These are phyloP conservation scores for Coemansia sp. DNA, from an alignment of 192 early-diverging fungal genomes.

Conservation along the genomic window DNA sequence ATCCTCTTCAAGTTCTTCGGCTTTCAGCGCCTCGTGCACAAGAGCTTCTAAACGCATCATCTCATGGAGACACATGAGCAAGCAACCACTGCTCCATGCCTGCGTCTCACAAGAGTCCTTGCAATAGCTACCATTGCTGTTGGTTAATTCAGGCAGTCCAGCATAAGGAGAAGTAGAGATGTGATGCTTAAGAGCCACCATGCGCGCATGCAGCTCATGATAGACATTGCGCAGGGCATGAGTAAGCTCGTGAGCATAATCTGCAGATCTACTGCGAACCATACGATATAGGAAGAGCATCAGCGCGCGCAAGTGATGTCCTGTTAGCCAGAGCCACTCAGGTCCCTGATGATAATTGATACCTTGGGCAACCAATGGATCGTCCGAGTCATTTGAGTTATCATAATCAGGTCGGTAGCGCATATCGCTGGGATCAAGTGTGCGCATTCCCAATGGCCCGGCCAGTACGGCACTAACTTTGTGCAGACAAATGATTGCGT, in stretches of 20 bases:
- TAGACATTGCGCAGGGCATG: constrained; percentile 66
- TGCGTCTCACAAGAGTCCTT: constrained; percentile 86
- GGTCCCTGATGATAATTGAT: constrained; percentile 98
- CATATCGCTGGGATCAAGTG: constrained; percentile 91
- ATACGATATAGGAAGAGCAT: constrained; percentile 61
- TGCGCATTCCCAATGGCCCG: constrained; percentile 92
- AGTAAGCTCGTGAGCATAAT: constrained; percentile 1
- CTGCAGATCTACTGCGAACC: constrained; percentile 8
- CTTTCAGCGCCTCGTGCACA: constrained; percentile 30
- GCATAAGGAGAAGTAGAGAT: constrained; percentile 75
- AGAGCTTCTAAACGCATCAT: constrained; percentile 29
- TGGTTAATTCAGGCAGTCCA: constrained; percentile 97
- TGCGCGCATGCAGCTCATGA: constrained; percentile 72
- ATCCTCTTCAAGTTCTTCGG: not conserved
- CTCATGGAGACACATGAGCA: constrained; percentile 43
- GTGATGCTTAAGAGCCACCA: constrained; percentile 57
- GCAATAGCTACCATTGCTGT: constrained; percentile 79
- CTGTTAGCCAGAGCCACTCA: constrained; percentile 96
- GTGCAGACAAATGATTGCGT: constrained; percentile 69
- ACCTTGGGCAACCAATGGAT: constrained; percentile 87
- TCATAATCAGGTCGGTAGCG: constrained; percentile 93
- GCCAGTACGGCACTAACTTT: constrained; percentile 66
- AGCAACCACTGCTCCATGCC: constrained; percentile 71
- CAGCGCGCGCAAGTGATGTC: constrained; percentile 87
- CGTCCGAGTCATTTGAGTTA: constrained; percentile 85